Base-by-base conservation (phyloP, 2,329 filamentous ascomycete species). In the Microcyclospora pomicola region DNA sequence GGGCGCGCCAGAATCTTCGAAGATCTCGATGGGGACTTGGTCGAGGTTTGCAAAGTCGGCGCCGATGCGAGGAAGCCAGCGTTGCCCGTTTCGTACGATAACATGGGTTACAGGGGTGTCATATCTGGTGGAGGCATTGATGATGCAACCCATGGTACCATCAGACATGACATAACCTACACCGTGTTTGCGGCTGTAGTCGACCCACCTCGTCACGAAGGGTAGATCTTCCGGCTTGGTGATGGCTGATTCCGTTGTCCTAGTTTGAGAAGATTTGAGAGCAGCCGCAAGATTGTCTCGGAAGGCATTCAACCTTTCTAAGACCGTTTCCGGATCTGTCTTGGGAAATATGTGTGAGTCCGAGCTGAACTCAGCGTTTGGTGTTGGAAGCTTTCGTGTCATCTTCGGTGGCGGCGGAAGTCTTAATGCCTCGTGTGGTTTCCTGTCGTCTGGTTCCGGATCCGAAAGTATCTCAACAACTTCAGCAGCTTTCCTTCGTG, bases 141-240 rank as follows among this genome's bases (percentile, higher is more conserved):
- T 60, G 37, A 72, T 60, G 31, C 80, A 86, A 12, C 82, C 83
- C 14, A 87, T 77, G 44, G 77, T 85, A 24, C 83, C 82, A 47
- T 88, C 81, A 44, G 83, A 83, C 38, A 91, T 65, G 41, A 88
- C 84, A 52, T 88, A 91, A 28, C 83, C 83, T 12, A 91, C 69
- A 10, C 83, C 83, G 56, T 86, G 85, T 56, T 86, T 86, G 59
- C 86, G 84, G 42, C 82, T 85, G 58, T 91, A 91, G 56, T 91
- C 83, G 6, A 91, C 83, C 83, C 83, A 91, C 54, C 87, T 85
- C 9, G 53, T 77, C 62, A 53, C 80, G 70, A 54, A 79, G 59
- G 43, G 76, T 53, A 54, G 71, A 63, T 39, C 69, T 58, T 44
- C 68, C 60, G 41, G 69, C 63, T 59, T 73, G 48, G 55, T 24